Percentiles rank a stretch among this genome's conserved stretches.
phyloP scores from a whole-genome alignment of 164 flowering plant species.

The Vitis vinifera region ASM3070453v1 NC_081806.1:2297001-2297500 shows the following conservation, averaged over 20 bases:
- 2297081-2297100: constrained; percentile 80
- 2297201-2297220: neutral
- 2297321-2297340: neutral
- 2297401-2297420: no score
- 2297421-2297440: no score
- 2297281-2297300: neutral
- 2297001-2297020: constrained; percentile 71
- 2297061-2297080: constrained; percentile 96
- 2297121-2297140: constrained; percentile 98
- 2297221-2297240: neutral
- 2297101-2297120: constrained; percentile 97
- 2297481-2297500: no score
- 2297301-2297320: neutral
- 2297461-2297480: no score
- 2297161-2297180: constrained; percentile 67
- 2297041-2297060: constrained; percentile 63
- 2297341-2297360: no score
- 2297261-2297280: neutral
- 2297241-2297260: neutral
- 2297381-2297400: no score
- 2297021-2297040: constrained; percentile 86
- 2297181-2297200: constrained; percentile 24
- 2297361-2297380: no score
- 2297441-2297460: no score
- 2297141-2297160: constrained; percentile 87